Conservation (phyloP, 2,329 filamentous ascomycete genomes). For the Nigrospora oryzae region DNA sequence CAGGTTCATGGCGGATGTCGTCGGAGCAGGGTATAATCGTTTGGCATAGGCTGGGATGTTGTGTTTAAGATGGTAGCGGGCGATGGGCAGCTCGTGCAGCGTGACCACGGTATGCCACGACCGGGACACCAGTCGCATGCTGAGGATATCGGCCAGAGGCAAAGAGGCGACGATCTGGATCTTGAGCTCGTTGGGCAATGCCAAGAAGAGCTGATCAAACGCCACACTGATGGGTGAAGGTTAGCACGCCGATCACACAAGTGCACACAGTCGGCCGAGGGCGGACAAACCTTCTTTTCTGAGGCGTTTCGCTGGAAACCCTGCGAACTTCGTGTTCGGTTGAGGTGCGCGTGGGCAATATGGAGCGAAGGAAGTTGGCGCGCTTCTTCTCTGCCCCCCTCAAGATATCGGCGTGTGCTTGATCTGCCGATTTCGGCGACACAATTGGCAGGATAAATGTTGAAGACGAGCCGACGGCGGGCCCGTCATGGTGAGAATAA, state of each 20-base stretch:
- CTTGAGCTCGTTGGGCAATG: slow-evolving; percentile 53
- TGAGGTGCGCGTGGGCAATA: slow-evolving; percentile 19
- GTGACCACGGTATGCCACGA: slow-evolving; percentile 52
- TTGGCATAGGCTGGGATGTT: slow-evolving; percentile 53
- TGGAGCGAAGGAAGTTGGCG: slow-evolving; percentile 19
- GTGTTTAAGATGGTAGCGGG: slow-evolving; percentile 50
- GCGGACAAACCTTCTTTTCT: slow-evolving; percentile 15
- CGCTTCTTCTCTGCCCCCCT: slow-evolving; percentile 19
- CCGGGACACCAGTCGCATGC: slow-evolving; percentile 48
- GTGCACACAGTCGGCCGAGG: not conserved
- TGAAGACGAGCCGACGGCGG: slow-evolving; percentile 22
- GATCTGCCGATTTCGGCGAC: slow-evolving; percentile 19
- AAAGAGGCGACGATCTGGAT: slow-evolving; percentile 53
- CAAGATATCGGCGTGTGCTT: slow-evolving; percentile 22
- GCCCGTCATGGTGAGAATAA: slow-evolving; percentile 12
- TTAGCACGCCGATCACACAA: slow-evolving; percentile 3
- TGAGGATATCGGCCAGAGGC: slow-evolving; percentile 52
- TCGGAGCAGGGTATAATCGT: slow-evolving; percentile 47
- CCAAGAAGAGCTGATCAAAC: slow-evolving; percentile 49
- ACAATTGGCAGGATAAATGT: slow-evolving; percentile 42
- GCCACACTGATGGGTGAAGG: slow-evolving; percentile 24
- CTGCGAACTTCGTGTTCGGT: slow-evolving; percentile 19
- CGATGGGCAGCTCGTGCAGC: slow-evolving; percentile 51
- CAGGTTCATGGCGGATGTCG: slow-evolving; percentile 40
- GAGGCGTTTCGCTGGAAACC: slow-evolving; percentile 13